Conservation (phyloP, 1,284 basidiomycete species). For the Boletus holoroseus region DNA sequence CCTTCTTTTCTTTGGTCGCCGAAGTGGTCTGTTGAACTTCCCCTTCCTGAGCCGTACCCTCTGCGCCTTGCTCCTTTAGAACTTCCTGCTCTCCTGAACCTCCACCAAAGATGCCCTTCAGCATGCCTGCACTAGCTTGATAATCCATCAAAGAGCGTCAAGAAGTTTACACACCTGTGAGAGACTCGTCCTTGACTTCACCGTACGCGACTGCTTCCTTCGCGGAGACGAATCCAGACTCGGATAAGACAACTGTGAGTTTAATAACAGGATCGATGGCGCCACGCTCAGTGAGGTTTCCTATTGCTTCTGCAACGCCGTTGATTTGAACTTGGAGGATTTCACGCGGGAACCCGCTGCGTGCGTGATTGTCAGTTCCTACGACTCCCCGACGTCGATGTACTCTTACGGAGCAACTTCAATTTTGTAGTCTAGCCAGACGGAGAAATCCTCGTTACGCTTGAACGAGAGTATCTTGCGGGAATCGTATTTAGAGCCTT, state of each 20-base stretch:
- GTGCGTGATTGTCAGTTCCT: conserved; percentile 4
- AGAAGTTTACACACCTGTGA: conserved; percentile 50
- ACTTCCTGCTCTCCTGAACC: conserved; percentile 33
- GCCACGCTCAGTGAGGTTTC: conserved; percentile 69
- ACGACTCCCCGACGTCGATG: neutral
- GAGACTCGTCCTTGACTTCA: conserved; percentile 72
- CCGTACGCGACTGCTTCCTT: conserved; percentile 69
- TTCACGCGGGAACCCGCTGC: conserved; percentile 60
- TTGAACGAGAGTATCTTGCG: conserved; percentile 81
- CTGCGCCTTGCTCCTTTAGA: conserved; percentile 16
- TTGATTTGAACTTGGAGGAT: conserved; percentile 63
- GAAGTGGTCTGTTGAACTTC: conserved; percentile 16
- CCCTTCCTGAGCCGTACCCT: conserved; percentile 25
- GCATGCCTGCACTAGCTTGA: conserved; percentile 49
- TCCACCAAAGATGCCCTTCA: conserved; percentile 81
- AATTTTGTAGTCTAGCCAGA: conserved; percentile 69
- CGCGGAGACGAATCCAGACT: conserved; percentile 78
- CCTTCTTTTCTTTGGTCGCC: conserved; percentile 36
- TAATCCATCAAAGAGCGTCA: conserved; percentile 7
- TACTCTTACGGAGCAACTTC: conserved; percentile 50
- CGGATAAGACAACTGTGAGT: conserved; percentile 74
- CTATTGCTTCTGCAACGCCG: conserved; percentile 66
- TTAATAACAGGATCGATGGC: conserved; percentile 73
- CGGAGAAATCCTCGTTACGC: conserved; percentile 70
- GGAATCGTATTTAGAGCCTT: conserved; percentile 66